phyloP scores from a whole-genome alignment of 345 rosid species.

The Citrus trifoliata region DNA sequence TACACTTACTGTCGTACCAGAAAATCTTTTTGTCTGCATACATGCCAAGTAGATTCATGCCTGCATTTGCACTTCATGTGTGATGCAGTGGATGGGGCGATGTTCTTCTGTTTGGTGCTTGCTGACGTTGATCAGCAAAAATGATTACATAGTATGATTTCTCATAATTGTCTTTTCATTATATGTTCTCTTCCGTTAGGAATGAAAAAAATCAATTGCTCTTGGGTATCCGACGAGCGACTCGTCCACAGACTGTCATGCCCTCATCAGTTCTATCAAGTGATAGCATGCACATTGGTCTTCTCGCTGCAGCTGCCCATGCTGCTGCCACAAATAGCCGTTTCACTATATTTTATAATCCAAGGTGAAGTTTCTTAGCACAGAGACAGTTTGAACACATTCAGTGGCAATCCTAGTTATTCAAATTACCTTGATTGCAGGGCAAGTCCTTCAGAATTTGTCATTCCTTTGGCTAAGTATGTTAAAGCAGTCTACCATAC shows the following conservation, averaged over 20 bases:
- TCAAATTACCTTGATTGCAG: conserved; percentile 31
- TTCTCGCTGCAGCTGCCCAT: conserved; percentile 55
- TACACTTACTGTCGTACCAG: neutral
- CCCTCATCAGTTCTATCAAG: conserved; percentile 50
- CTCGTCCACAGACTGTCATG: conserved; percentile 44
- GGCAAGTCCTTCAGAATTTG: conserved; percentile 64
- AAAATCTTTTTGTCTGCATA: neutral
- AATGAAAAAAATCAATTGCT: conserved; percentile 48
- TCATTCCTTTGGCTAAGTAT: conserved; percentile 51
- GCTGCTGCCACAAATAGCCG: conserved; percentile 50
- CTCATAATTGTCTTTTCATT: neutral
- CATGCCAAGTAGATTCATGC: neutral
- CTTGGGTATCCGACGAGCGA: conserved; percentile 43
- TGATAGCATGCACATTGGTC: conserved; percentile 55
- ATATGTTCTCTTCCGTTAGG: conserved; percentile 24
- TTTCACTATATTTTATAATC: conserved; percentile 46
- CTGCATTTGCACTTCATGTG: neutral
- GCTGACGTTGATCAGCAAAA: neutral
- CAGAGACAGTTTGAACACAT: neutral
- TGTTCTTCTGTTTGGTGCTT: neutral
- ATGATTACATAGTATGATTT: neutral
- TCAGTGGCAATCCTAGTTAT: neutral
- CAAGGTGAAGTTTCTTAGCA: conserved; percentile 26
- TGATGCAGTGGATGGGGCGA: neutral
- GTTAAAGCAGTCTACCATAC: conserved; percentile 50